Percentiles rank a stretch among this genome's conserved stretches.
These are phyloP conservation scores for Metahyphopichia silvanorum DNA, from an alignment of 805 yeast species.

Conservation along the genomic window DNA sequence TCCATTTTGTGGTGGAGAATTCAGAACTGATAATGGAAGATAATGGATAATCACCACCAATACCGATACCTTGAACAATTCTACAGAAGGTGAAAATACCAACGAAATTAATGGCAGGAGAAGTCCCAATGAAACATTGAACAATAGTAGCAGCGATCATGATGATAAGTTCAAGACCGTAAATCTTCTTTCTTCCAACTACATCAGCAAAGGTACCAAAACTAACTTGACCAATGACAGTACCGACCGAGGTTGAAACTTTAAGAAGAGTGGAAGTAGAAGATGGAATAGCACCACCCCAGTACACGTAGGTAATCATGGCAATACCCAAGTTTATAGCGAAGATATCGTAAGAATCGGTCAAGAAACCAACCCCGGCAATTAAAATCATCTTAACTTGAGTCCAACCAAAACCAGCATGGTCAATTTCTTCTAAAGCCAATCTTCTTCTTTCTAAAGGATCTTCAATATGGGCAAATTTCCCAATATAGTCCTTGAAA, in stretches of 20 bases:
- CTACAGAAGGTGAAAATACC: conserved; percentile 77
- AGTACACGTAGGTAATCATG: conserved; percentile 75
- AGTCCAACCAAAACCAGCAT: conserved; percentile 77
- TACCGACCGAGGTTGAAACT: conserved; percentile 91
- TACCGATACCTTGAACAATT: conserved; percentile 91
- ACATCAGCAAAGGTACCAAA: conserved; percentile 82
- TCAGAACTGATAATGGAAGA: conserved; percentile 92
- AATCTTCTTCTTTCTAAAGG: conserved; percentile 85
- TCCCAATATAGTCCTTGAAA: conserved; percentile 77
- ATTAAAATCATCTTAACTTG: conserved; percentile 78
- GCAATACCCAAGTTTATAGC: conserved; percentile 81
- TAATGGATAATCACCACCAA: conserved; percentile 95
- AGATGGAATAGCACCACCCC: conserved; percentile 61
- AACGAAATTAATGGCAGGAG: conserved; percentile 69
- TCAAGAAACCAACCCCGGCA: conserved; percentile 91
- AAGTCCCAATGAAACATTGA: conserved; percentile 70
- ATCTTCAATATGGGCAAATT: conserved; percentile 78
- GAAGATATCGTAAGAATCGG: conserved; percentile 90
- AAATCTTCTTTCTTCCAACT: conserved; percentile 82
- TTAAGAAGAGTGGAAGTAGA: conserved; percentile 76
- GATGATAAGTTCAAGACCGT: conserved; percentile 82
- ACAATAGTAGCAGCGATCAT: conserved; percentile 77
- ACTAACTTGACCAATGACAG: conserved; percentile 85
- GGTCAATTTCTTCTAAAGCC: conserved; percentile 80
- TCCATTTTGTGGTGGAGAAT: conserved; percentile 91